These are phyloP conservation scores for Stenocarpella maydis DNA, from an alignment of 2,329 filamentous ascomycete genomes.

Conservation along the genomic window DNA sequence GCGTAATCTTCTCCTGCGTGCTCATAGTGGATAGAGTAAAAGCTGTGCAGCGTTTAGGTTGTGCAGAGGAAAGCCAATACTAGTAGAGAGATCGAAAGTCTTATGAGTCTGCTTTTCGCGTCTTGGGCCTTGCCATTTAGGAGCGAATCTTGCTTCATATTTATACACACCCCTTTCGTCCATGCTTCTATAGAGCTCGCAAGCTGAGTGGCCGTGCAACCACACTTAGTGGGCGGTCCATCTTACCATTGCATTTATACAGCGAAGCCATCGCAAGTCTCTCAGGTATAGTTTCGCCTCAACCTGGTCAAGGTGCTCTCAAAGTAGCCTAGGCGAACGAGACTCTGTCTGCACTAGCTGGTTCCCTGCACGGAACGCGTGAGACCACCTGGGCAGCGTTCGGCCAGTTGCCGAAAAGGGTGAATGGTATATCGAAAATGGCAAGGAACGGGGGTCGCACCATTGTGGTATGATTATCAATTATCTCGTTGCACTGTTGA, in stretches of 20 bases:
- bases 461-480: slow-evolving; percentile 15
- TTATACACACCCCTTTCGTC: neutral
- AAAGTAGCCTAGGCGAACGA: neutral
- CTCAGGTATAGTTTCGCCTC: neutral
- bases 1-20: neutral
- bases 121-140: neutral
- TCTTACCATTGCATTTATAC: neutral
- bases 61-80: too few species aligned
- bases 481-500: neutral
- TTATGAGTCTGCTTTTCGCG: neutral
- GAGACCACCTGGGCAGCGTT: too few species aligned
- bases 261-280: neutral
- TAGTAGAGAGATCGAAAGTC: neutral
- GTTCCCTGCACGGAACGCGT: neutral
- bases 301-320: neutral
- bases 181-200: neutral
- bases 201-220: neutral
- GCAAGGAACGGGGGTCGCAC: neutral
- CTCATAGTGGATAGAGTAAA: neutral
- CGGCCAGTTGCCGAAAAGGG: neutral
- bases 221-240: neutral
- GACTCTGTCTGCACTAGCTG: neutral
- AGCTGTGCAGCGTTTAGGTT: neutral
- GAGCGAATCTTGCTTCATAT: neutral
- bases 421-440: neutral